Evolutionary conservation across 2,329 filamentous ascomycete genomes (phyloP).

Genomic region (Fusarium sp.): DNA sequence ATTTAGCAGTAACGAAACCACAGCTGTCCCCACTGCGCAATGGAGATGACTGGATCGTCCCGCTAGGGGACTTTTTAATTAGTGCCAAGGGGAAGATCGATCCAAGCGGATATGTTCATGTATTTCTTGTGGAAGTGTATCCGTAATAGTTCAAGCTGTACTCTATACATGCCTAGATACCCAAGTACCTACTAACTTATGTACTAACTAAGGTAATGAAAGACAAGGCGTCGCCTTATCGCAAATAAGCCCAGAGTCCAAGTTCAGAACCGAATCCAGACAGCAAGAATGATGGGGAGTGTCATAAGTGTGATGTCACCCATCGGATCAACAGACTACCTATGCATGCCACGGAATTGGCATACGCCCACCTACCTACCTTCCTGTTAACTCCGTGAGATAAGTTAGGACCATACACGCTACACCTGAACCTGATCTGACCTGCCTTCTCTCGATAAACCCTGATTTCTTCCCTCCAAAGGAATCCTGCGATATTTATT

Average conservation of each 20-base stretch:
- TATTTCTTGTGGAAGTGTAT: neutral
- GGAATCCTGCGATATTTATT: neutral
- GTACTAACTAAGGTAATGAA: neutral
- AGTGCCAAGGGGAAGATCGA: slow-evolving; percentile 11
- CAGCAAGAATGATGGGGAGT: neutral
- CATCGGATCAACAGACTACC: neutral
- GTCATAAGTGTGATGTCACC: slow-evolving; percentile 38
- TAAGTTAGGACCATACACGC: slow-evolving; percentile 2
- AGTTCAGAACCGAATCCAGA: neutral
- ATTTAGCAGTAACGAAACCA: neutral
- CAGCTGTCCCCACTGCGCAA: slow-evolving; percentile 8
- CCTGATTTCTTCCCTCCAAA: neutral
- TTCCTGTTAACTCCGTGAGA: slow-evolving; percentile 30
- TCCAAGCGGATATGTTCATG: slow-evolving; percentile 4
- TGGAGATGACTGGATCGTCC: slow-evolving; percentile 26
- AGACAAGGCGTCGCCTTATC: neutral
- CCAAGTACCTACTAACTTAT: no score
- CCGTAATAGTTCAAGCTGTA: neutral
- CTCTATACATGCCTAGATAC: no score
- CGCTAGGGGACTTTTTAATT: slow-evolving; percentile 18
- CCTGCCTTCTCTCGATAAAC: neutral
- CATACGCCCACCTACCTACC: slow-evolving; percentile 7
- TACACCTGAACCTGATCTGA: slow-evolving; percentile 1
- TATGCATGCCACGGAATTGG: slow-evolving; percentile 14
- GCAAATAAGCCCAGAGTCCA: neutral